Evolutionary conservation across 208 protist genomes (phyloP).

Genomic region (Trypanosoma congolense): DNA sequence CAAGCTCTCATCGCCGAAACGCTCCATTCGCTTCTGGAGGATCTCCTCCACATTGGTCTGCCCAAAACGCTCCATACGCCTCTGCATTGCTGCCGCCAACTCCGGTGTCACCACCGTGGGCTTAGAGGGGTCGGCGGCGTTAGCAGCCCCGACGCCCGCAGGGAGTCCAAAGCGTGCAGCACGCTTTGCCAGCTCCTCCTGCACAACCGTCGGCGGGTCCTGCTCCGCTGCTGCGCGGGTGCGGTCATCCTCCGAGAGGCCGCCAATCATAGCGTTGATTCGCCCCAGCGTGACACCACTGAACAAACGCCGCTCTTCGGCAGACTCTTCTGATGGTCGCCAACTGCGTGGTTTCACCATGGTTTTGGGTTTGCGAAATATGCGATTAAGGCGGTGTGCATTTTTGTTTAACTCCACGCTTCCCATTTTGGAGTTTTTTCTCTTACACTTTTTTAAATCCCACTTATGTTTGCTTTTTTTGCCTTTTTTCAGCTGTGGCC

Average conservation of each 20-base stretch:
- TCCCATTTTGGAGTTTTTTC: background rate
- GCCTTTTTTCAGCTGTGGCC: background rate
- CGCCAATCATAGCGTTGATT: conserved; percentile 34
- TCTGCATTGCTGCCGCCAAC: conserved; percentile 6
- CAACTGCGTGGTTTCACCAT: conserved; percentile 56
- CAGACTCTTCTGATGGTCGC: conserved; percentile 20
- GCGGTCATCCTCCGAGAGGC: conserved; percentile 56
- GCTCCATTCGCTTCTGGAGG: conserved; percentile 23
- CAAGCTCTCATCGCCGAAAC: conserved; percentile 23
- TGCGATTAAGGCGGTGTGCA: conserved; percentile 75
- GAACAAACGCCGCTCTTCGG: background rate
- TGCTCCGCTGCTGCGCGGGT: conserved; percentile 41
- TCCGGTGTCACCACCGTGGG: background rate
- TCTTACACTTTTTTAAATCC: background rate
- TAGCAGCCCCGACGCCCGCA: conserved; percentile 1
- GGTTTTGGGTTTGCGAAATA: conserved; percentile 75
- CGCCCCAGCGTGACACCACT: conserved; percentile 35
- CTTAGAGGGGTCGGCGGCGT: background rate
- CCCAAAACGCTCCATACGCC: conserved; percentile 17
- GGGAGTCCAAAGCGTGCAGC: conserved; percentile 72
- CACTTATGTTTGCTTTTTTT: background rate
- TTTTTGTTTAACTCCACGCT: conserved; percentile 41
- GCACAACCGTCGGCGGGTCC: conserved; percentile 48
- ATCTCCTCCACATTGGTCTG: conserved; percentile 10
- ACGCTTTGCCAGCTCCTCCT: conserved; percentile 60